Evolutionary conservation across 2,329 filamentous ascomycete species (phyloP).

Genomic region (Colletotrichum godetiae): DNA sequence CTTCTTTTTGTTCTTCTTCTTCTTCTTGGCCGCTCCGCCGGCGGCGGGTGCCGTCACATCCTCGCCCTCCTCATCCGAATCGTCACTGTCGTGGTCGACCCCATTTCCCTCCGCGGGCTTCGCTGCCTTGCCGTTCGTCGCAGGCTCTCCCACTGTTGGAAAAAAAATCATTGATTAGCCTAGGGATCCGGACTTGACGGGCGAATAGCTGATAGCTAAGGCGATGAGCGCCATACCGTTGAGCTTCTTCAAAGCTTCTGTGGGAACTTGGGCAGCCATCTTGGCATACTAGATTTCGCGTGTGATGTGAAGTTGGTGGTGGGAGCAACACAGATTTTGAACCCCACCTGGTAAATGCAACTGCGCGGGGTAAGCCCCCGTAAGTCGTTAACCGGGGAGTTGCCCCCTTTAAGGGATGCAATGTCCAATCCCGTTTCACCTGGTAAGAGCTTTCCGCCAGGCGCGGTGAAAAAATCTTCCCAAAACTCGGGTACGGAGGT

Average conservation of each 20-base stretch:
- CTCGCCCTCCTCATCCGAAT: conserved; percentile 65
- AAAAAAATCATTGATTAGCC: conserved; percentile 28
- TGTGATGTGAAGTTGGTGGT: conserved; percentile 31
- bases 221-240: conserved; percentile 45
- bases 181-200: background rate
- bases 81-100: conserved; percentile 56
- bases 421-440: conserved; percentile 23
- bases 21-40: conserved; percentile 70
- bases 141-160: conserved; percentile 51
- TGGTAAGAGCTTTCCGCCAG: background rate
- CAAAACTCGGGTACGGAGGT: background rate
- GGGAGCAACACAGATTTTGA: conserved; percentile 34
- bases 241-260: conserved; percentile 57
- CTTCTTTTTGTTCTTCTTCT: conserved; percentile 83
- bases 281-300: conserved; percentile 40
- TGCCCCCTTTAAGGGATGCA: conserved; percentile 21
- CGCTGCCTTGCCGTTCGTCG: conserved; percentile 53
- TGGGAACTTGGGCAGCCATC: conserved; percentile 56
- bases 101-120: conserved; percentile 49
- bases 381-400: conserved; percentile 28
- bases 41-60: conserved; percentile 46
- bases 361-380: conserved; percentile 35
- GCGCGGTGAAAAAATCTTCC: background rate
- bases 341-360: conserved; percentile 35
- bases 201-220: no score